Conservation (phyloP, 1,139 yeast species). For the Lodderomyces beijingensis region DNA sequence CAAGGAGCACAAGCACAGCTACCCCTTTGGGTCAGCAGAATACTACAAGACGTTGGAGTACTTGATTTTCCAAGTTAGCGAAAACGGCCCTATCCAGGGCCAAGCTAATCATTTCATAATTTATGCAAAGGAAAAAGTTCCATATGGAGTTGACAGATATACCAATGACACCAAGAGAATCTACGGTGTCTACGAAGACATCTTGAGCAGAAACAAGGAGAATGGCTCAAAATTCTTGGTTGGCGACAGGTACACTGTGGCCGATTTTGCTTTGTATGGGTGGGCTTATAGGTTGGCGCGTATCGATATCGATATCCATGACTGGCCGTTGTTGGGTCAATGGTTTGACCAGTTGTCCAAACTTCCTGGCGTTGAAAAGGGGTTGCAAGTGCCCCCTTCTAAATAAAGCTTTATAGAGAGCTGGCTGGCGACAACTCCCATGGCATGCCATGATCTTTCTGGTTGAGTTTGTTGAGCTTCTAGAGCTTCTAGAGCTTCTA, state of each 20-base stretch:
- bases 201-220: constrained; percentile 31
- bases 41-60: constrained; percentile 52
- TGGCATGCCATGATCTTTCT: too few relatives aligned
- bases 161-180: constrained; percentile 47
- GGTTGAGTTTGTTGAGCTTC: too few relatives aligned
- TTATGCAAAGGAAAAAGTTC: constrained; percentile 45
- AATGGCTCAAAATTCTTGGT: constrained; percentile 33
- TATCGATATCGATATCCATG: constrained; percentile 32
- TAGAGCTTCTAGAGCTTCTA: too few relatives aligned
- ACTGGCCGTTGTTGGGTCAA: constrained; percentile 39
- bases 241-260: constrained; percentile 51
- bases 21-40: constrained; percentile 36
- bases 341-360: constrained; percentile 41
- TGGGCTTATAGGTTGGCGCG: constrained; percentile 23
- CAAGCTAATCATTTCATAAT: constrained; percentile 47
- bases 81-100: constrained; percentile 60
- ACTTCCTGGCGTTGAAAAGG: constrained; percentile 36
- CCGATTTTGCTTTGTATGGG: constrained; percentile 46
- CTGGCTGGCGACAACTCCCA: too few relatives aligned
- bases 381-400: constrained; percentile 14
- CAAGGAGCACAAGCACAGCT: constrained; percentile 46
- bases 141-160: constrained; percentile 51
- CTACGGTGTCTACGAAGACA: constrained; percentile 48
- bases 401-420: constrained; percentile 1
- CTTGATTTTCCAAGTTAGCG: constrained; percentile 54